A percentile compares a stretch with the other conserved stretches of the same genome.
These are phyloP conservation scores for Massariosphaeria phaeospora DNA, from an alignment of 495 filamentous ascomycete species.

Conservation along the genomic window DNA sequence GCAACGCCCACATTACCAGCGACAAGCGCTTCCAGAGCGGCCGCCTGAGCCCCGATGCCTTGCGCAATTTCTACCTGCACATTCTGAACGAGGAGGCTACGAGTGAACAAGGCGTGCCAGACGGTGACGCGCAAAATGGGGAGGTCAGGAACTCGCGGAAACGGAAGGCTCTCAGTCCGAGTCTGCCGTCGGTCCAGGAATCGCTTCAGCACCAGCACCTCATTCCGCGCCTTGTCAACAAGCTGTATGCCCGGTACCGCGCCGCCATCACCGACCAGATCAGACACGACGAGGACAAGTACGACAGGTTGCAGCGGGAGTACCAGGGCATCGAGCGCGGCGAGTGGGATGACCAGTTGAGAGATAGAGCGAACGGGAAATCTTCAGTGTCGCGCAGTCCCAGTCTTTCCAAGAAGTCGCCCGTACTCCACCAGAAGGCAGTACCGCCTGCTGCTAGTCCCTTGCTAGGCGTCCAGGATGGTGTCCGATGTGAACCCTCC, in stretches of 20 bases:
- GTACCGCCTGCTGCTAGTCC: not conserved
- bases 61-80: slow-evolving; percentile 70
- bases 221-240: slow-evolving; percentile 62
- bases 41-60: slow-evolving; percentile 69
- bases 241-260: slow-evolving; percentile 70
- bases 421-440: slow-evolving; percentile 2
- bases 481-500: not conserved
- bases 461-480: not conserved
- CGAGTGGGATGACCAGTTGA: slow-evolving; percentile 44
- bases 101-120: slow-evolving; percentile 21
- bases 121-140: slow-evolving; percentile 33
- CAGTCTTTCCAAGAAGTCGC: slow-evolving; percentile 16
- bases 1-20: slow-evolving; percentile 62
- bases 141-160: slow-evolving; percentile 52
- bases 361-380: slow-evolving; percentile 17
- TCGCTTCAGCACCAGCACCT: slow-evolving; percentile 59
- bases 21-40: slow-evolving; percentile 63
- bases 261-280: slow-evolving; percentile 64
- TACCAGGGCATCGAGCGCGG: slow-evolving; percentile 62
- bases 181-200: slow-evolving; percentile 58
- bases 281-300: slow-evolving; percentile 65
- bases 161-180: slow-evolving; percentile 65
- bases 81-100: slow-evolving; percentile 69
- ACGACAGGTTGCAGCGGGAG: slow-evolving; percentile 59
- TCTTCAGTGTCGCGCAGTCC: slow-evolving; percentile 25